Evolutionary conservation across 1,139 yeast genomes (phyloP), one percentile per base, ranked within the genome.

Genomic region (Protomyces inundatus): DNA sequence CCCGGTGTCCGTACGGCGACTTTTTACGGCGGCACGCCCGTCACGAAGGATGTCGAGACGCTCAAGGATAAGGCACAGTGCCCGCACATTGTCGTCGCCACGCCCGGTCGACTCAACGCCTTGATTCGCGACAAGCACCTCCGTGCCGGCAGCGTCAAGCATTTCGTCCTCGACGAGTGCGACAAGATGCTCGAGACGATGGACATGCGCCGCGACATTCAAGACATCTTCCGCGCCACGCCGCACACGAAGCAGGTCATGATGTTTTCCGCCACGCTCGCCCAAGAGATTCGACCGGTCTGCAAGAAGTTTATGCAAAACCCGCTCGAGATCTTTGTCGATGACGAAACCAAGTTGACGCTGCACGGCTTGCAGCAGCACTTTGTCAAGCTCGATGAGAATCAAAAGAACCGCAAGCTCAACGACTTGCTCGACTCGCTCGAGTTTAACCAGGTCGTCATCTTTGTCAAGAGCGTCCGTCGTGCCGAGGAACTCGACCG

Each of bases 241-340:
- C 98, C 98, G 69, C 96, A 89, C 79, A 97, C 93, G 77, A 93
- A 93, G 80, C 98, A 93, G 81, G 98, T 93, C 66, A 91, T 93
- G 98, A 93, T 93, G 97, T 93, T 93, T 78, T 88, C 97, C 66
- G 98, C 98, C 70, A 93, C 98, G 66, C 82, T 93, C 72, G 86
- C 96, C 56, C 89, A 84, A 76, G 98, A 93, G 74, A 90, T 93
- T 73, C 89, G 97, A 78, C 97, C 97, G 67, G 86, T 93, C 68
- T 93, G 98, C 82, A 91, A 91, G 81, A 90, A 93, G 80, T 93
- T 93, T 80, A 89, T 93, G 93, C 97, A 93, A 80, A 90, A 89
- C 74, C 98, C 98, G 70, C 82, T 93, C 77, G 98, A 93, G 80
- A 90, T 93, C 72, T 93, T 88, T 75, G 98, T 93, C 70, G 98